Evolutionary conservation across 2,329 filamentous ascomycete species (phyloP).

Genomic region (Hortaea sp.): DNA sequence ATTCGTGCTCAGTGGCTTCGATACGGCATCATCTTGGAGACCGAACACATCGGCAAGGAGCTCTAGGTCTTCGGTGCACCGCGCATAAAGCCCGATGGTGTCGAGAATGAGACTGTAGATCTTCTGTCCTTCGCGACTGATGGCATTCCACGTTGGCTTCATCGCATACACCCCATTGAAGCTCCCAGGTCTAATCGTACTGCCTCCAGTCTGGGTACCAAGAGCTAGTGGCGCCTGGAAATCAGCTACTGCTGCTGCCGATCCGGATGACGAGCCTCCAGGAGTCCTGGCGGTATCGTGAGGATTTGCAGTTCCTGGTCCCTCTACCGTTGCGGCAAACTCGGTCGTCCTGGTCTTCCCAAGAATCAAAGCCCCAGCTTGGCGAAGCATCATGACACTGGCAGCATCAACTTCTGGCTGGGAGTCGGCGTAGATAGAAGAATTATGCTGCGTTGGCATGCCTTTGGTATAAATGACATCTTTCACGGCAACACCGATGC

Average conservation of each 20-base stretch:
- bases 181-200: conserved; percentile 52
- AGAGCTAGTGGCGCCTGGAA: conserved; percentile 51
- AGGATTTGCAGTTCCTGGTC: conserved; percentile 47
- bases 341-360: conserved; percentile 54
- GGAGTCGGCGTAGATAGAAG: conserved; percentile 42
- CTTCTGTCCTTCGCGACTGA: conserved; percentile 53
- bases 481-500: conserved; percentile 49
- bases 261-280: conserved; percentile 58
- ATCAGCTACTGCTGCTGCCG: conserved; percentile 56
- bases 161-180: conserved; percentile 56
- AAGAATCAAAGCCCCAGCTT: conserved; percentile 49
- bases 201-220: conserved; percentile 58
- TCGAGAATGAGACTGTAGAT: conserved; percentile 51
- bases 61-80: conserved; percentile 48
- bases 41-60: conserved; percentile 46
- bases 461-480: conserved; percentile 50
- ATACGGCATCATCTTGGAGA: conserved; percentile 40
- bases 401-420: conserved; percentile 42
- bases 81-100: conserved; percentile 52
- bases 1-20: conserved; percentile 13
- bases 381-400: conserved; percentile 42
- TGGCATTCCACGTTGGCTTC: conserved; percentile 56
- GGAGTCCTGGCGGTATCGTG: conserved; percentile 45
- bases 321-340: conserved; percentile 48
- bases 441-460: conserved; percentile 51